These are phyloP conservation scores for Eurotiales sp. DNA, from an alignment of 2,329 filamentous ascomycete genomes.

Conservation along the genomic window DNA sequence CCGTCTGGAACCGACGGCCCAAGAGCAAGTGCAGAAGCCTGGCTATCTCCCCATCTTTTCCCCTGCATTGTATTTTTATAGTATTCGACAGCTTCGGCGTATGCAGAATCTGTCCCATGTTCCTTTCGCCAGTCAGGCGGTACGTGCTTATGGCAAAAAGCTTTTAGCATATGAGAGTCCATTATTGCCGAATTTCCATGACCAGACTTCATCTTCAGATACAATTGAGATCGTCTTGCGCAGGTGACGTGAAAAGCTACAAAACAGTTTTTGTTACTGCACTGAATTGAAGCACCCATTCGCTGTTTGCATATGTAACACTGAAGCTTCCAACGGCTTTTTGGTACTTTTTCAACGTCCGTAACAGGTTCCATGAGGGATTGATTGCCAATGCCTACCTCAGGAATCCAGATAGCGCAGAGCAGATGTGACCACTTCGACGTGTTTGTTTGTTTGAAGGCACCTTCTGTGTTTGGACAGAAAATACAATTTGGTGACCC, in stretches of 20 bases:
- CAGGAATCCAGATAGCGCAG: conserved; percentile 97
- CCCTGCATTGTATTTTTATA: conserved; percentile 88
- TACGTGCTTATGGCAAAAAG: conserved; percentile 93
- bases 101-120: conserved; percentile 75
- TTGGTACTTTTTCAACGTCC: conserved; percentile 96
- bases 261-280: conserved; percentile 95
- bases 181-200: conserved; percentile 74
- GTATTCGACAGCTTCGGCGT: conserved; percentile 77
- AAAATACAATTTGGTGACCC: conserved; percentile 96
- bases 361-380: conserved; percentile 98
- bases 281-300: conserved; percentile 98
- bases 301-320: conserved; percentile 97
- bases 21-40: conserved; percentile 74
- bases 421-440: conserved; percentile 96
- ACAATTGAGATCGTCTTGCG: conserved; percentile 79
- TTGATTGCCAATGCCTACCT: conserved; percentile 90
- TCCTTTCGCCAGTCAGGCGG: conserved; percentile 84
- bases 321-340: conserved; percentile 84
- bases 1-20: conserved; percentile 64
- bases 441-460: conserved; percentile 96
- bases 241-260: conserved; percentile 97
- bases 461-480: conserved; percentile 94
- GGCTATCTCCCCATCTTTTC: conserved; percentile 86
- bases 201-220: conserved; percentile 93
- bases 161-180: conserved; percentile 80